These are phyloP conservation scores for Arthroderma sp. DNA, from an alignment of 2,329 filamentous ascomycete species.

Conservation along the genomic window DNA sequence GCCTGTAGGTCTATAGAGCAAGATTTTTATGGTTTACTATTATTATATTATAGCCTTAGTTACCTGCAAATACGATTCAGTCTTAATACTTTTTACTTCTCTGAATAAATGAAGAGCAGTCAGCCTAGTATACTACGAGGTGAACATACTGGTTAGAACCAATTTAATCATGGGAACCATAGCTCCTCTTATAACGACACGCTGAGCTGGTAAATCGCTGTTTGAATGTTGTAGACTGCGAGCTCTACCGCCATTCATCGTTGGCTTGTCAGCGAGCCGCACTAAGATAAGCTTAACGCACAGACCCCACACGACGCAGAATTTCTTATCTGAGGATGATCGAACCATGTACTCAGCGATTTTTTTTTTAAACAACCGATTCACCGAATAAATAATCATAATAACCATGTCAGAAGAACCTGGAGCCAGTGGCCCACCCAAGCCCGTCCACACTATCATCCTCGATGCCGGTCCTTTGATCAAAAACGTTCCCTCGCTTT, in stretches of 20 bases:
- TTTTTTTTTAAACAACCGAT: background rate
- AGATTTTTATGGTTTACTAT: no score
- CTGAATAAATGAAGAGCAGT: no score
- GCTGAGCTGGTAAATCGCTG: no score
- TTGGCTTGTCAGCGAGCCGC: background rate
- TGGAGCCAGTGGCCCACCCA: slow-evolving; percentile 26
- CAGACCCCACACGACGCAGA: slow-evolving; percentile 3
- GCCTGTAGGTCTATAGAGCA: no score
- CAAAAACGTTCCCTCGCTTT: slow-evolving; percentile 78
- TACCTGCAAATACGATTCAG: no score
- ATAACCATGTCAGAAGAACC: slow-evolving; percentile 15
- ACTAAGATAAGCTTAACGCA: slow-evolving; percentile 25
- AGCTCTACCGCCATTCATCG: background rate
- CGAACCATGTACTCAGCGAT: background rate
- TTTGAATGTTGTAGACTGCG: no score
- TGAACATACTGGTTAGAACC: no score
- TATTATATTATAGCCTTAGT: no score
- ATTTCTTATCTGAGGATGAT: slow-evolving; percentile 4
- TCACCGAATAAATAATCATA: background rate
- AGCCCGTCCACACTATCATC: slow-evolving; percentile 68
- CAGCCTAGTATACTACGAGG: no score
- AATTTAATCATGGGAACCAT: no score
- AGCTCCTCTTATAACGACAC: no score
- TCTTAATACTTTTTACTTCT: no score
- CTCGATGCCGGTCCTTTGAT: slow-evolving; percentile 88